Evolutionary conservation across 2,329 filamentous ascomycete species (phyloP).

Genomic region (Akanthomyces uredinophilus): DNA sequence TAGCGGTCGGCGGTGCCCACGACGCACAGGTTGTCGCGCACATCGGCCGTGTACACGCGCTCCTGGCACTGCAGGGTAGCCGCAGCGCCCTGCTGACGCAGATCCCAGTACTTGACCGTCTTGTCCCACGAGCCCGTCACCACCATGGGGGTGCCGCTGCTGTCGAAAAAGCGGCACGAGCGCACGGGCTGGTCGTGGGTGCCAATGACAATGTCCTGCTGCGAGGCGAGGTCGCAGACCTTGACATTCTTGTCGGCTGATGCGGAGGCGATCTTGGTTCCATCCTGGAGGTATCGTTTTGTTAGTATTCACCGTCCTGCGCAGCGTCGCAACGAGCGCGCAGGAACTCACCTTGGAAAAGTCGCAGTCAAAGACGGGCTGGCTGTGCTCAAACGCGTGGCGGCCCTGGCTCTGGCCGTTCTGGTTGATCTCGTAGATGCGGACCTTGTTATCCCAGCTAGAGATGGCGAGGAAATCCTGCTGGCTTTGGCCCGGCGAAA

Average conservation of each 20-base stretch:
- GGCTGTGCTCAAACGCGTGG: constrained; percentile 79
- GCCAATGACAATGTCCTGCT: constrained; percentile 67
- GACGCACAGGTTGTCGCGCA: constrained; percentile 81
- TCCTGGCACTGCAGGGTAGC: constrained; percentile 66
- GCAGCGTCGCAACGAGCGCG: not conserved
- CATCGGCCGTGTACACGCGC: constrained; percentile 86
- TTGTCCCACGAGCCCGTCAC: constrained; percentile 93
- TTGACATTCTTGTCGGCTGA: constrained; percentile 89
- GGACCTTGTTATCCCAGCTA: constrained; percentile 97
- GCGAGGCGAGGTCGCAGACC: constrained; percentile 72
- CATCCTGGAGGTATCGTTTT: constrained; percentile 58
- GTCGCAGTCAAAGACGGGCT: constrained; percentile 75
- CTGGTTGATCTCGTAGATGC: constrained; percentile 85
- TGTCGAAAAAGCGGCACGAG: constrained; percentile 72
- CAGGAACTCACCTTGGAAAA: constrained; percentile 76
- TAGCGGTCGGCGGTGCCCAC: constrained; percentile 91
- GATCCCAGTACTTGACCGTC: constrained; percentile 84
- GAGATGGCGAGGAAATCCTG: constrained; percentile 79
- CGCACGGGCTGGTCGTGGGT: constrained; percentile 81
- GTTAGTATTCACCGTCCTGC: not conserved
- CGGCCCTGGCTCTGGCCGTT: constrained; percentile 79
- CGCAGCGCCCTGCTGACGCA: constrained; percentile 60
- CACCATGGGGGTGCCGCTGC: constrained; percentile 68
- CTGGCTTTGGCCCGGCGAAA: constrained; percentile 58
- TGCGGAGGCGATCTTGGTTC: constrained; percentile 78